Conservation (phyloP, 140 eudicot genomes). For the Senecio squalidus region DNA sequence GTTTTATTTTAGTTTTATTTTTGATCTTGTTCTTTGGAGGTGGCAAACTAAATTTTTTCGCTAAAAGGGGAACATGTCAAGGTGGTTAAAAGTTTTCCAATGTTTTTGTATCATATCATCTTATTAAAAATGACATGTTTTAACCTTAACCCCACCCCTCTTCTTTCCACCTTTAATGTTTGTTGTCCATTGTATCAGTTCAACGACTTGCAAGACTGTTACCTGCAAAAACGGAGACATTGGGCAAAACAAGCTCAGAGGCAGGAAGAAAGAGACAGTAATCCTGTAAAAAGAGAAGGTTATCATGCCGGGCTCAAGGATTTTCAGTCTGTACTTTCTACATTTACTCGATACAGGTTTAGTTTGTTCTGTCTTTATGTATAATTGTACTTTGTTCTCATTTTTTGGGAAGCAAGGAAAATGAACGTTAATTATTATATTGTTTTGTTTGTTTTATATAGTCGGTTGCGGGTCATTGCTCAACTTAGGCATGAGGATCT, state of each 20-base stretch:
- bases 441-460: conserved; percentile 20
- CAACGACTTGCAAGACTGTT: conserved; percentile 83
- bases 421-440: not conserved
- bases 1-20: not conserved
- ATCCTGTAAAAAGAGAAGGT: conserved; percentile 39
- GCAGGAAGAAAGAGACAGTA: conserved; percentile 39
- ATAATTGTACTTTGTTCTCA: not conserved
- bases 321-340: conserved; percentile 73
- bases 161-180: no score
- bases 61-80: no score
- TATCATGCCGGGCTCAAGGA: conserved; percentile 70
- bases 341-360: conserved; percentile 86
- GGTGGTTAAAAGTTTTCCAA: no score
- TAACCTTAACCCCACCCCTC: no score
- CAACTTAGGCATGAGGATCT: conserved; percentile 85
- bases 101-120: not conserved
- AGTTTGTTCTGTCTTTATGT: not conserved
- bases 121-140: no score
- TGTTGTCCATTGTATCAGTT: conserved; percentile 39
- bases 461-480: conserved; percentile 83
- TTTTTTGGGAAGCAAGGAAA: conserved; percentile 2
- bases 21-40: no score
- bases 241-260: conserved; percentile 49
- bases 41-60: no score
- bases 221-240: conserved; percentile 75